Percentiles rank a stretch among this genome's conserved stretches.
Evolutionary conservation across 805 yeast genomes (phyloP).

Genomic region (Cyberlindnera maritima): DNA sequence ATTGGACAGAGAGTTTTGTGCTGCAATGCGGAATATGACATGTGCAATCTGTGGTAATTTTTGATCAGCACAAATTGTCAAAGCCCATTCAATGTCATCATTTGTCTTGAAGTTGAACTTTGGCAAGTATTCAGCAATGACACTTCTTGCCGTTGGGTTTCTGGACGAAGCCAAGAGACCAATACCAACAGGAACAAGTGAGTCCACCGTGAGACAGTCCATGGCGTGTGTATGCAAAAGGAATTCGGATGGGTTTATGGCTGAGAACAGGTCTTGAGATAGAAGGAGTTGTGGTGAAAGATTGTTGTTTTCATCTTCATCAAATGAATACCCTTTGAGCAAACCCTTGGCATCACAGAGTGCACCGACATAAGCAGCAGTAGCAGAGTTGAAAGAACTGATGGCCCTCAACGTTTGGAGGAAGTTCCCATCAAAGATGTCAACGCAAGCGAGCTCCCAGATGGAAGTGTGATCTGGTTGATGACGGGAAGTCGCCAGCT

Average conservation of each 20-base stretch:
- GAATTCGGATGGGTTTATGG: constrained; percentile 47
- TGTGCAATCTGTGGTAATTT: constrained; percentile 57
- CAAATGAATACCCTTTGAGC: constrained; percentile 38
- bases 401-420: constrained; percentile 56
- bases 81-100: constrained; percentile 79
- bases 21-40: constrained; percentile 41
- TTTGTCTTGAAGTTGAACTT: constrained; percentile 58
- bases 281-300: constrained; percentile 7
- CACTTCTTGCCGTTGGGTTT: constrained; percentile 39
- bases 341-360: constrained; percentile 64
- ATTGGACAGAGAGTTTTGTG: constrained; percentile 23
- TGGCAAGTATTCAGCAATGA: constrained; percentile 58
- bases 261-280: constrained; percentile 32
- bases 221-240: constrained; percentile 54
- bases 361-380: constrained; percentile 61
- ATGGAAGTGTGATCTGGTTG: constrained; percentile 38
- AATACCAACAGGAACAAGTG: constrained; percentile 63
- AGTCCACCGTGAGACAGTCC: constrained; percentile 49
- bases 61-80: constrained; percentile 68
- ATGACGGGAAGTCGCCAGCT: constrained; percentile 32
- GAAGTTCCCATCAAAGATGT: constrained; percentile 53
- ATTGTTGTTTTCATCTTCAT: constrained; percentile 20
- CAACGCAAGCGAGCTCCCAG: constrained; percentile 57
- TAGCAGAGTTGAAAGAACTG: constrained; percentile 57
- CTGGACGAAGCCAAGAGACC: constrained; percentile 55